Evolutionary conservation across 2,329 filamentous ascomycete genomes (phyloP).

Genomic region (Sporothrix globosa): DNA sequence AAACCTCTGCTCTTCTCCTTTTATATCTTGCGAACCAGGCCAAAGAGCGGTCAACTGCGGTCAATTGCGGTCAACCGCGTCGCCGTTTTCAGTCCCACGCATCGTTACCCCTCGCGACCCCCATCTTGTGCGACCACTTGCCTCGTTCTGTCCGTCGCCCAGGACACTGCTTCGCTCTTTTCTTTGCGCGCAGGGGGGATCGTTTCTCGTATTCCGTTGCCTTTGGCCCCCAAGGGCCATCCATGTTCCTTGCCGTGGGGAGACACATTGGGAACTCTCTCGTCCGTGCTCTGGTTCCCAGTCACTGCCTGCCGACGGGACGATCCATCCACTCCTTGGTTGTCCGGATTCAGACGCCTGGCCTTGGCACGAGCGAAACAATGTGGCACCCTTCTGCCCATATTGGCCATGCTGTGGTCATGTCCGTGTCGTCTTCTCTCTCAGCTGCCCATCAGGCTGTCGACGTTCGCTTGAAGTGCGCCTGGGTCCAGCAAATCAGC

Average conservation of each 20-base stretch:
- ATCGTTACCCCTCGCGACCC: not conserved
- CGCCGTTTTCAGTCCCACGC: not conserved
- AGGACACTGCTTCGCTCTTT: not conserved
- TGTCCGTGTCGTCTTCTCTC: not conserved
- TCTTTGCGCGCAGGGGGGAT: not conserved
- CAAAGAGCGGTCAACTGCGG: conserved; percentile 19
- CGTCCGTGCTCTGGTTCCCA: not conserved
- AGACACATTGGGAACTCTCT: not conserved
- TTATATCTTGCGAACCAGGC: conserved; percentile 11
- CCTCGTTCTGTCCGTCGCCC: conserved; percentile 1
- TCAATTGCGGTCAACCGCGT: conserved; percentile 13
- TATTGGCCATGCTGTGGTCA: not conserved
- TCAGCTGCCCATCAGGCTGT: not conserved
- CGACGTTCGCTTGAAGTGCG: not conserved
- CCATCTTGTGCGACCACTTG: not conserved
- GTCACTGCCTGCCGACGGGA: conserved; percentile 14
- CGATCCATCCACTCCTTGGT: not conserved
- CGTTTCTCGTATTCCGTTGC: conserved; percentile 2
- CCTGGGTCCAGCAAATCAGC: not conserved
- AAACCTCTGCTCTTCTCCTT: not conserved
- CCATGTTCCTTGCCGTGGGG: not conserved
- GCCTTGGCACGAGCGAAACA: not conserved
- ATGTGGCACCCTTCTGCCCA: not conserved
- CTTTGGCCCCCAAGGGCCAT: not conserved
- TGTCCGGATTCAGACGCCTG: not conserved